A percentile compares a stretch with the other conserved stretches of the same genome.
These are phyloP conservation scores for Selenicereus undatus DNA, from an alignment of 148 eudicot genomes.

Conservation along the genomic window DNA sequence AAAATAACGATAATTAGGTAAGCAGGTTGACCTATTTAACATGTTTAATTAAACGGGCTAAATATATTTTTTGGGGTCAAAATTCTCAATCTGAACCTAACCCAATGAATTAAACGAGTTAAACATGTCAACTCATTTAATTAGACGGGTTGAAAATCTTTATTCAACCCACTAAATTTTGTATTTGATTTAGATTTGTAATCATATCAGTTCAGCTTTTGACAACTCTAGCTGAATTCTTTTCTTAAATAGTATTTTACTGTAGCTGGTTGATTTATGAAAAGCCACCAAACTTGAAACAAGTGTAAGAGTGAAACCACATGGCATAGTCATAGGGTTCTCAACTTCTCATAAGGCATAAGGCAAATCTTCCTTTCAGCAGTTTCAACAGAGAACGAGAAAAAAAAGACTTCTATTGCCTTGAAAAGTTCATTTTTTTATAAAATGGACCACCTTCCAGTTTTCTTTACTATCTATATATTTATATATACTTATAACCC, in stretches of 20 bases:
- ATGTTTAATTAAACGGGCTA: no score
- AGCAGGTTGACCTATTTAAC: no score
- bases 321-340: background rate
- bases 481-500: background rate
- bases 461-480: background rate
- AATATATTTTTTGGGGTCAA: no score
- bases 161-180: no score
- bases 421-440: background rate
- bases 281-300: constrained; percentile 5
- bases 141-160: no score
- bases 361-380: background rate
- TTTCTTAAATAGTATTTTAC: background rate
- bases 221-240: no score
- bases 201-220: no score
- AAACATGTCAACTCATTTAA: no score
- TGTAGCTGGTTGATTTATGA: background rate
- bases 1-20: no score
- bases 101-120: no score
- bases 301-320: background rate
- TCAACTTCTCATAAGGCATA: background rate
- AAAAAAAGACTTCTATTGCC: constrained; percentile 18
- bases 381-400: background rate
- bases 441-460: background rate
- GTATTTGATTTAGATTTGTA: no score
- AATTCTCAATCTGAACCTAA: no score